Base-by-base conservation (phyloP, 306 rosid species). In the Vigna trinervia region DNA sequence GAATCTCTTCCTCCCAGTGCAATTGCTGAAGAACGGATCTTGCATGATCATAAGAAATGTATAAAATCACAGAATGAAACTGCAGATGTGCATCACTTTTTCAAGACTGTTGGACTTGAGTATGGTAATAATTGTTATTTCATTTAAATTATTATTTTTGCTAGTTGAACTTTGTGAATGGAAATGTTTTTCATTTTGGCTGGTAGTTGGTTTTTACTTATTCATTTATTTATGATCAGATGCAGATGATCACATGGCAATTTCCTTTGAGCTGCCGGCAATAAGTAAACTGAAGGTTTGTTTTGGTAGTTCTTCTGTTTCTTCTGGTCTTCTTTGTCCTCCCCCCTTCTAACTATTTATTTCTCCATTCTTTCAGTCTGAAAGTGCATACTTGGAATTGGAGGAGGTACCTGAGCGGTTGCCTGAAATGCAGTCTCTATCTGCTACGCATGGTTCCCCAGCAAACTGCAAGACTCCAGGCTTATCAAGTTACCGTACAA, bases 1-100 rank as follows among this genome's bases (percentile, higher is more conserved):
- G 87, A 84, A 52, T 62, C 56, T 45, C 54, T 70, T 80, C 53
- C 28, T 46, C 89, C 75, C 8, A 26, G 14, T 82, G 80, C 77
- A 57, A 79, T 88, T 58, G 86, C 86, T 41, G 90, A 86, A 65
- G 95, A 89, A 71, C 71, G 34, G 10, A 82, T 81, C 20, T 60
- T 80, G 67, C 91, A 92, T 38, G 45, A 92, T 58, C 97, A 89
- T 73, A 34, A 62, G 5, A 65, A 84, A 76, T 92, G 97, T 67
- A 78, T 89, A 62, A 78, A 84, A 72, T 82, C 89, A 46, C 85
- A 74, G 65, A 59, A 17, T 58, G 71, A 71, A 78, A 15, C 78
- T 41, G 12, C 64, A 71, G 74, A 81, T 12, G 41, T 53, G 54
- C 84, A 39, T 20, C 64, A 86, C 2, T 82, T 88, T 79, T 81